A percentile compares a stretch with the other conserved stretches of the same genome.
phyloP scores from a whole-genome alignment of 1,284 basidiomycete species.

The Sanguinoderma infundibulare region DNA sequence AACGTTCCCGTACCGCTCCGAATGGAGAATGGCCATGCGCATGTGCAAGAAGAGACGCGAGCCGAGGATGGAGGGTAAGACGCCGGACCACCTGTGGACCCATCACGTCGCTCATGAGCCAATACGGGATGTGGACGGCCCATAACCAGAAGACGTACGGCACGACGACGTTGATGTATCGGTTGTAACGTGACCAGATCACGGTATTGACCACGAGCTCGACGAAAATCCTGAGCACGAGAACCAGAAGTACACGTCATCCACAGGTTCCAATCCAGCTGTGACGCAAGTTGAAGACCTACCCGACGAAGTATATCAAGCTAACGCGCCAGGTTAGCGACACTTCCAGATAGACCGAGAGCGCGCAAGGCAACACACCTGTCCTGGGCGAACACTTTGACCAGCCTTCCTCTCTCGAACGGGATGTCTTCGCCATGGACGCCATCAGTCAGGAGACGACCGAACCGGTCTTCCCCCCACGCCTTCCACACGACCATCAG shows the following conservation, averaged over 20 bases:
- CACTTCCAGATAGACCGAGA: no score
- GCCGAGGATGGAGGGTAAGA: constrained; percentile 25
- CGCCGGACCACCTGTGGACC: constrained; percentile 34
- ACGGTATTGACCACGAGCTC: constrained; percentile 29
- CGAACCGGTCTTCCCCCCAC: constrained; percentile 12
- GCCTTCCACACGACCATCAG: constrained; percentile 31
- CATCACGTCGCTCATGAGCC: not conserved
- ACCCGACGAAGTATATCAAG: constrained; percentile 26
- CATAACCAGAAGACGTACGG: constrained; percentile 27
- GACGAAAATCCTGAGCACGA: constrained; percentile 27
- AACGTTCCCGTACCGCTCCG: not conserved
- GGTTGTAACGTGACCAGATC: constrained; percentile 29
- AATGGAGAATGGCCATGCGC: constrained; percentile 18
- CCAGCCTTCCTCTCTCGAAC: not conserved
- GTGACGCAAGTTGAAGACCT: not conserved
- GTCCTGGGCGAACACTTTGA: not conserved
- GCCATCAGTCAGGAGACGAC: constrained; percentile 4
- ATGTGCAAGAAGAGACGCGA: constrained; percentile 25
- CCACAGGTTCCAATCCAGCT: not conserved
- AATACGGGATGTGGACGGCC: not conserved
- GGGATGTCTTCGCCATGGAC: not conserved
- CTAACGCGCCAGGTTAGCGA: constrained; percentile 3
- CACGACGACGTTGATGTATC: constrained; percentile 33
- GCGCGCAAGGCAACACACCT: not conserved
- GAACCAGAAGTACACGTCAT: not conserved